Percentiles rank a stretch among this genome's conserved stretches.
Conservation (phyloP, 2,329 filamentous ascomycete genomes). For the Shiraia bambusicola region DNA sequence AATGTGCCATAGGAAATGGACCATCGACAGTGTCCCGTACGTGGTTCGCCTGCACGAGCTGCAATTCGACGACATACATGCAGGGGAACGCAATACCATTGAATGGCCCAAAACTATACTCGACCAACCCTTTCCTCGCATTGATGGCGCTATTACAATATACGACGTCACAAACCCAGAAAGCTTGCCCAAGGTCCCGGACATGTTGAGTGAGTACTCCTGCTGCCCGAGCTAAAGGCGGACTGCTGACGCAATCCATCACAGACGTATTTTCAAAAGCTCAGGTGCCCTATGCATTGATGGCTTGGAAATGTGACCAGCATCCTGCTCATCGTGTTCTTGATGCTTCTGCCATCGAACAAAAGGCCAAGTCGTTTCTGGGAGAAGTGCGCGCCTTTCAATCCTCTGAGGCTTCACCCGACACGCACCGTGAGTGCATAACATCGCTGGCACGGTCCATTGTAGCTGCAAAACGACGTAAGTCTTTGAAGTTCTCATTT, state of each 20-base stretch:
- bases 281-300: conserved; percentile 73
- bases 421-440: conserved; percentile 74
- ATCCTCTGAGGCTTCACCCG: conserved; percentile 68
- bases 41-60: conserved; percentile 61
- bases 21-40: conserved; percentile 57
- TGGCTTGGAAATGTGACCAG: conserved; percentile 87
- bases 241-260: conserved; percentile 21
- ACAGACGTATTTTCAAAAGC: conserved; percentile 73
- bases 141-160: conserved; percentile 81
- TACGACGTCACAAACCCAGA: conserved; percentile 83
- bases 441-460: conserved; percentile 73
- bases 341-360: conserved; percentile 67
- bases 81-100: conserved; percentile 51
- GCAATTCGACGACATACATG: conserved; percentile 54
- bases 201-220: conserved; percentile 70
- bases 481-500: conserved; percentile 38
- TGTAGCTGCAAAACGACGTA: conserved; percentile 68
- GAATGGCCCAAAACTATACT: conserved; percentile 61
- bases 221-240: conserved; percentile 1
- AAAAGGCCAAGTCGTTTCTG: conserved; percentile 62
- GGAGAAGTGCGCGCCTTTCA: conserved; percentile 70
- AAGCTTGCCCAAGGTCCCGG: conserved; percentile 72
- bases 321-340: conserved; percentile 70
- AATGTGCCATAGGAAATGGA: conserved; percentile 55
- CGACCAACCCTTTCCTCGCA: conserved; percentile 69